Percentiles rank a stretch among this genome's conserved stretches.
Evolutionary conservation across 139 green algal species (phyloP).

Genomic region (Volvox reticuliferus): DNA sequence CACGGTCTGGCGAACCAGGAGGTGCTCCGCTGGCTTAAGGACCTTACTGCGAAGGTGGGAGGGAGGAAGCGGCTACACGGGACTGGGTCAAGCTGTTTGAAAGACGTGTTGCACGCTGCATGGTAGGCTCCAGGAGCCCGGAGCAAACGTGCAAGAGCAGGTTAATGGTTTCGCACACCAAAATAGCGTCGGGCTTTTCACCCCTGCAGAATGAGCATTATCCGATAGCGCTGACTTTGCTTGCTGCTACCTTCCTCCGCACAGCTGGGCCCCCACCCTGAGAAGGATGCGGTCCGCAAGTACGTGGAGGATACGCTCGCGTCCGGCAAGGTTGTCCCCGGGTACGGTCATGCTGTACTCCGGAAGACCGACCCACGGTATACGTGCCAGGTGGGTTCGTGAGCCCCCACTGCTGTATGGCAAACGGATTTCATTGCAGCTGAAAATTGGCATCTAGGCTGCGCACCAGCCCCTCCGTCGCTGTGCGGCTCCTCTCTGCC

Average conservation of each 20-base stretch:
- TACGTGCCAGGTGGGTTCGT: conserved; percentile 80
- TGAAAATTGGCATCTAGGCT: too few species aligned
- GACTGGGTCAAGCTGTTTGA: too few species aligned
- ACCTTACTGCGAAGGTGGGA: conserved; percentile 74
- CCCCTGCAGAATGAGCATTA: too few species aligned
- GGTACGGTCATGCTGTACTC: conserved; percentile 98
- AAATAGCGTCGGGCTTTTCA: too few species aligned
- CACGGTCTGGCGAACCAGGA: conserved; percentile 99
- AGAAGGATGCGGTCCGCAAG: conserved; percentile 88
- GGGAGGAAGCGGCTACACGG: too few species aligned
- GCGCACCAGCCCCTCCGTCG: too few species aligned
- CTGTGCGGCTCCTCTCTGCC: background rate
- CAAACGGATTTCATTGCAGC: background rate
- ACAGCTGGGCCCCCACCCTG: conserved; percentile 83
- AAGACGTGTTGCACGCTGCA: too few species aligned
- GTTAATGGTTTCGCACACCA: too few species aligned
- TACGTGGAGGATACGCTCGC: conserved; percentile 94
- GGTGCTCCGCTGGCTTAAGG: conserved; percentile 91
- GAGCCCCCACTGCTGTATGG: too few species aligned
- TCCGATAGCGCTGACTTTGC: too few species aligned
- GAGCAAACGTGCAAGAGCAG: too few species aligned
- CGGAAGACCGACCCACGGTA: conserved; percentile 98
- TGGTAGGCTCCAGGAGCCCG: too few species aligned
- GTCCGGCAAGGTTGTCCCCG: conserved; percentile 95
- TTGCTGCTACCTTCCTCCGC: background rate